A percentile compares a stretch with the other conserved stretches of the same genome.
Evolutionary conservation across 495 filamentous ascomycete genomes (phyloP).

Genomic region (Penicillium parvum): DNA sequence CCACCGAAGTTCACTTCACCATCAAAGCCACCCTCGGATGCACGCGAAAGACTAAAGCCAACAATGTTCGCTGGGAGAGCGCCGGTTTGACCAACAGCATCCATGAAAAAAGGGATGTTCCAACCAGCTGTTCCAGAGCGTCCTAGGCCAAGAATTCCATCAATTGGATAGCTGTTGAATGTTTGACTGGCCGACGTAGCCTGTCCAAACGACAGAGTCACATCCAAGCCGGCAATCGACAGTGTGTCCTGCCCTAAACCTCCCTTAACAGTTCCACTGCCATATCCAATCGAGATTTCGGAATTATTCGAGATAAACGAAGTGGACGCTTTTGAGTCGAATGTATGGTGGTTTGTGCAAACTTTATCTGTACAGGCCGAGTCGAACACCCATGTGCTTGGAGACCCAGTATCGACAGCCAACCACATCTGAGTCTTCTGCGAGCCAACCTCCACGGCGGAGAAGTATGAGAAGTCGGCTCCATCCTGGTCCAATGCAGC

Average conservation of each 20-base stretch:
- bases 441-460: conserved; percentile 62
- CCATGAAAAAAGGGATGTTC: conserved; percentile 58
- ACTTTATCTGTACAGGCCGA: conserved; percentile 55
- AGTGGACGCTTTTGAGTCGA: conserved; percentile 56
- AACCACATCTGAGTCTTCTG: conserved; percentile 60
- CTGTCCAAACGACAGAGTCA: conserved; percentile 63
- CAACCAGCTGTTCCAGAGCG: conserved; percentile 40
- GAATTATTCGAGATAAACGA: conserved; percentile 51
- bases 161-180: conserved; percentile 72
- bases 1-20: conserved; percentile 75
- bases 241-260: conserved; percentile 58
- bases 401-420: conserved; percentile 74
- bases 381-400: conserved; percentile 75
- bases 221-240: conserved; percentile 57
- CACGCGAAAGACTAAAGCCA: conserved; percentile 61
- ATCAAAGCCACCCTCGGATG: conserved; percentile 57
- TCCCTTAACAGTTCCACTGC: conserved; percentile 65
- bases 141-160: conserved; percentile 76
- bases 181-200: conserved; percentile 61
- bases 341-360: conserved; percentile 63
- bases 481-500: conserved; percentile 70
- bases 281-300: conserved; percentile 56
- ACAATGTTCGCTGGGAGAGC: conserved; percentile 61
- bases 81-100: conserved; percentile 50
- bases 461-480: conserved; percentile 73